phyloP scores from a whole-genome alignment of 768 basidiomycete species.

The Mycena capillaripes region DNA sequence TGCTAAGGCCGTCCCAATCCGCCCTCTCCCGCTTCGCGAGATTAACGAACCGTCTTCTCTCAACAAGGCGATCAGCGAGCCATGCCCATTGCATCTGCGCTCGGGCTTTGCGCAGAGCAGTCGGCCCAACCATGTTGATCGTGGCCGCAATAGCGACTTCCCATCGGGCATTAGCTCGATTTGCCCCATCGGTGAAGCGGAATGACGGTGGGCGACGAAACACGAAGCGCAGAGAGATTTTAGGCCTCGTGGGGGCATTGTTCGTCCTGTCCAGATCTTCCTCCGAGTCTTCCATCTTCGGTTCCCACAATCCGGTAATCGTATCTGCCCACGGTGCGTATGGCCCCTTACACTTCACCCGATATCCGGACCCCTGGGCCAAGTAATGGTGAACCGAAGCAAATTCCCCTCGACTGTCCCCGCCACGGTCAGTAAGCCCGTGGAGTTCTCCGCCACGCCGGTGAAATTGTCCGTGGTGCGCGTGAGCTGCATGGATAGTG shows the following conservation, averaged over 20 bases:
- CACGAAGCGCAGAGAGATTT: slow-evolving; percentile 3
- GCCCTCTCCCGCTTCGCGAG: not conserved
- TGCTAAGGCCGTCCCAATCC: not conserved
- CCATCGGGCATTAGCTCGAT: slow-evolving; percentile 24
- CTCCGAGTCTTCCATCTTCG: not conserved
- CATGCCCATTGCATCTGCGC: not conserved
- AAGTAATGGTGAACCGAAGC: slow-evolving; percentile 9
- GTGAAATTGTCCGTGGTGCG: not conserved
- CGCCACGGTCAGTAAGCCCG: not conserved
- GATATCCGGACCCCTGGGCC: slow-evolving; percentile 15
- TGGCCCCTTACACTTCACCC: slow-evolving; percentile 12
- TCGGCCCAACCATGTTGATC: slow-evolving; percentile 6
- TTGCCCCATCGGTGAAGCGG: slow-evolving; percentile 8
- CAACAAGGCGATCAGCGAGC: slow-evolving; percentile 6
- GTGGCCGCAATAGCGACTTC: slow-evolving; percentile 24
- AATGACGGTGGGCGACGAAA: slow-evolving; percentile 17
- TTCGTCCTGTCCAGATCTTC: not conserved
- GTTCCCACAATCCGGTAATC: slow-evolving; percentile 19
- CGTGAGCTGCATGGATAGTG: slow-evolving; percentile 12
- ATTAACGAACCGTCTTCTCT: slow-evolving; percentile 19
- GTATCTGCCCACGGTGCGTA: slow-evolving; percentile 21
- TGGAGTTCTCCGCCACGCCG: slow-evolving; percentile 17
- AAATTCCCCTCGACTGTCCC: slow-evolving; percentile 20
- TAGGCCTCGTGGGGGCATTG: not conserved
- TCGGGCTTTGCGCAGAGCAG: not conserved